These are phyloP conservation scores for Lactifluus subvellereus DNA, from an alignment of 768 basidiomycete genomes.

Conservation along the genomic window DNA sequence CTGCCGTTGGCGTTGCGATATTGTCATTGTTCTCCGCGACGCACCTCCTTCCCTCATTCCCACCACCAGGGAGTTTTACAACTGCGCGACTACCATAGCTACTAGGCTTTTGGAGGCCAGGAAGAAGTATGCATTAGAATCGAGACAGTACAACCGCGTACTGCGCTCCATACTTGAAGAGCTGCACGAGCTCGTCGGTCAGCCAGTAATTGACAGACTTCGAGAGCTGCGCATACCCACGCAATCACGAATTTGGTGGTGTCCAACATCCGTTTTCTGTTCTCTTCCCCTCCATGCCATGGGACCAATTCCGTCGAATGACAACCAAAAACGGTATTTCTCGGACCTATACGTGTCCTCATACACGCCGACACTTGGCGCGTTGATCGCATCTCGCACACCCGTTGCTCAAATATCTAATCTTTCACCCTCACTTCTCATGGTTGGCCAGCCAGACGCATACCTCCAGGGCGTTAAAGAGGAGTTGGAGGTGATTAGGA, in stretches of 20 bases:
- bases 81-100: not conserved
- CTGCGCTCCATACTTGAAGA: constrained; percentile 3
- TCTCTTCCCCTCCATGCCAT: constrained; percentile 21
- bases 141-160: not conserved
- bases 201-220: constrained; percentile 2
- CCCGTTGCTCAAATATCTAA: not conserved
- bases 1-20: constrained; percentile 1
- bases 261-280: not conserved
- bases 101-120: not conserved
- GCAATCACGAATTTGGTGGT: too few species aligned
- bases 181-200: constrained; percentile 8
- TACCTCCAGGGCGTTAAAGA: not conserved
- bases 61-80: not conserved
- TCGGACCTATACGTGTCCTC: constrained; percentile 16
- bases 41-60: constrained; percentile 3
- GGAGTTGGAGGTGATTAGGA: not conserved
- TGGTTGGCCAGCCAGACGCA: constrained; percentile 1
- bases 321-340: not conserved
- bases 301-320: not conserved
- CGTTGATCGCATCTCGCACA: constrained; percentile 10
- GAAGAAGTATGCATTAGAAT: not conserved
- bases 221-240: not conserved
- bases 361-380: constrained; percentile 17
- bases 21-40: constrained; percentile 2
- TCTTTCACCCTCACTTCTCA: not conserved